A percentile compares a stretch with the other conserved stretches of the same genome.
Evolutionary conservation across 2,329 filamentous ascomycete species (phyloP).

Genomic region (Fusarium metavorans): DNA sequence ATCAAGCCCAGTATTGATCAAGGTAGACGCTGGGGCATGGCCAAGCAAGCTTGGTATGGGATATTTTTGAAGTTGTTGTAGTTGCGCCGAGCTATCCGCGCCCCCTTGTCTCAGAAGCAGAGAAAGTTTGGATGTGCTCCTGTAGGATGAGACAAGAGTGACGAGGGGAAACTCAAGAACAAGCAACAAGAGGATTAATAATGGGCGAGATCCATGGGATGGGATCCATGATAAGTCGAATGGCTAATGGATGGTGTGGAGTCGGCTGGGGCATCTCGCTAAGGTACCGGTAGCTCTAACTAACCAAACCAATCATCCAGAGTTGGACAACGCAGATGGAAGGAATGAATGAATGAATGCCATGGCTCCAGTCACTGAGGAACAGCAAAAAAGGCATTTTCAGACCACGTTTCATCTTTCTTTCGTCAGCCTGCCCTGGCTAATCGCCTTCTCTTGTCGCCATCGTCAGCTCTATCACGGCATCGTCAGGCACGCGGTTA

Average conservation of each 20-base stretch:
- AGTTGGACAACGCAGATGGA: conserved; percentile 24
- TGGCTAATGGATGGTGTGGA: conserved; percentile 38
- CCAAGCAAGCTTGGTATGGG: conserved; percentile 7
- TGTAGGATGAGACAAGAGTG: conserved; percentile 39
- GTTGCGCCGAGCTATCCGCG: neutral
- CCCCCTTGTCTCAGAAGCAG: conserved; percentile 23
- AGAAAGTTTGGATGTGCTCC: conserved; percentile 18
- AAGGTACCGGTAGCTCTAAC: neutral
- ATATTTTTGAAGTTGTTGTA: neutral
- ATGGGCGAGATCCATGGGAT: conserved; percentile 18
- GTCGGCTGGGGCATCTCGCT: conserved; percentile 11
- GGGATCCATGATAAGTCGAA: conserved; percentile 40
- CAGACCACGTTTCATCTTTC: neutral
- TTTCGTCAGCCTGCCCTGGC: neutral
- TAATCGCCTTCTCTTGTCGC: conserved; percentile 3
- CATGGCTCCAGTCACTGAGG: conserved; percentile 3
- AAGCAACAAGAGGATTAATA: conserved; percentile 33
- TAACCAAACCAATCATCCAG: conserved; percentile 6
- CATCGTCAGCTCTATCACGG: conserved; percentile 2
- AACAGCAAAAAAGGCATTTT: neutral
- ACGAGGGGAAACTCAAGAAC: conserved; percentile 21
- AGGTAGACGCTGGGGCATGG: conserved; percentile 25
- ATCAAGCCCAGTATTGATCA: conserved; percentile 26
- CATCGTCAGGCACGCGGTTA: conserved; percentile 16
- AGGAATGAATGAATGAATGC: neutral